These are phyloP conservation scores for Pythium phragmiticola DNA, from an alignment of 352 stramenopile genomes.

Conservation along the genomic window DNA sequence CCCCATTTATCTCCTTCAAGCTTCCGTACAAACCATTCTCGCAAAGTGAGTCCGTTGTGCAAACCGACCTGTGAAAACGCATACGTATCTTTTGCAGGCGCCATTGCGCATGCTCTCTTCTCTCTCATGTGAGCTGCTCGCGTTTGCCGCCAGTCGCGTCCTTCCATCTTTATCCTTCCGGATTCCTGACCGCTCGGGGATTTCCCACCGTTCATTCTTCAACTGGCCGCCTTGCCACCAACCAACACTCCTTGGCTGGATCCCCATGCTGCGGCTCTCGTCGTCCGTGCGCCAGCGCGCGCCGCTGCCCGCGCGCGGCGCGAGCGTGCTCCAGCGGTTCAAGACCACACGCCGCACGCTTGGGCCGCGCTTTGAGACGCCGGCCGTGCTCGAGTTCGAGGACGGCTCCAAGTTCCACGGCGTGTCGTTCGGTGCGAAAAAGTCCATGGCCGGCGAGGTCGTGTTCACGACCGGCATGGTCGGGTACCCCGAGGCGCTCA, in stretches of 20 bases:
- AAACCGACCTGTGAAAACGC: conserved; percentile 25
- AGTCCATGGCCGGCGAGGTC: conserved; percentile 92
- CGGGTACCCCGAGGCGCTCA: conserved; percentile 97
- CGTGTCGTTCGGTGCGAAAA: conserved; percentile 77
- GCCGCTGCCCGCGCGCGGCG: conserved; percentile 47
- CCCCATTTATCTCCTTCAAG: conserved; percentile 6
- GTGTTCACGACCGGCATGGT: conserved; percentile 99
- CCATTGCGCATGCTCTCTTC: conserved; percentile 23
- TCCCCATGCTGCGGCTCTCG: conserved; percentile 62
- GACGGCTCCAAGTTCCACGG: conserved; percentile 76
- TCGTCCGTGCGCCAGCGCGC: conserved; percentile 60
- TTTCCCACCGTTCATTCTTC: conserved; percentile 19
- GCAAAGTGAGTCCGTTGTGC: conserved; percentile 19
- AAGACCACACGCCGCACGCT: conserved; percentile 79
- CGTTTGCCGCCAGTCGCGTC: background rate
- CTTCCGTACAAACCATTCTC: conserved; percentile 13
- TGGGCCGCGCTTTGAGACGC: conserved; percentile 79
- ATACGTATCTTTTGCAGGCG: conserved; percentile 33
- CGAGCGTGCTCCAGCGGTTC: conserved; percentile 59
- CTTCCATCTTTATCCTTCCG: background rate
- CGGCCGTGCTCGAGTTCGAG: conserved; percentile 82
- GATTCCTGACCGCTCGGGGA: background rate
- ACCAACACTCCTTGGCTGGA: background rate
- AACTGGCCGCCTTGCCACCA: conserved; percentile 15
- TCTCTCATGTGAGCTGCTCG: background rate